A percentile compares a stretch with the other conserved stretches of the same genome.
Evolutionary conservation across 2,329 filamentous ascomycete species (phyloP).

Genomic region (Ceratocystis harringtonii): DNA sequence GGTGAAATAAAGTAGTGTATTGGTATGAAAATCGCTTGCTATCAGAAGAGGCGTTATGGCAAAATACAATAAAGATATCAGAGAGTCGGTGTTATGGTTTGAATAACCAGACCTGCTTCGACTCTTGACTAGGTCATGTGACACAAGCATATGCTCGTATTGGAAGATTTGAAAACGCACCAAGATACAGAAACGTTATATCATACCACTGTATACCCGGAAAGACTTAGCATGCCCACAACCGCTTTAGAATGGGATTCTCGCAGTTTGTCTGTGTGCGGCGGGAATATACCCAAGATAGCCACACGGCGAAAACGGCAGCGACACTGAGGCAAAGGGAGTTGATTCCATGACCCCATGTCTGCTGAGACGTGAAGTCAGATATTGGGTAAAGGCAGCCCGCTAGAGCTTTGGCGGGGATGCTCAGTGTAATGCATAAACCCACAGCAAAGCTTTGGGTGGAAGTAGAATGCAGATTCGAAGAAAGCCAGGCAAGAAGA

Average conservation of each 20-base stretch:
- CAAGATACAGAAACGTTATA: not conserved
- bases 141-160: no score
- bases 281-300: not conserved
- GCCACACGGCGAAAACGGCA: conserved; percentile 25
- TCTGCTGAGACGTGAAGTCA: conserved; percentile 2
- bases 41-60: not conserved
- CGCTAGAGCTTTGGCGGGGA: conserved; percentile 55
- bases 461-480: conserved; percentile 50
- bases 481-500: conserved; percentile 54
- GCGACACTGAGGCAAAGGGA: conserved; percentile 40
- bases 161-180: not conserved
- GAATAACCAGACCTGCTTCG: not conserved
- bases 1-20: not conserved
- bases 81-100: not conserved
- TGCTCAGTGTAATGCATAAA: conserved; percentile 50
- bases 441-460: conserved; percentile 55
- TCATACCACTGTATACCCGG: no score
- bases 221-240: not conserved
- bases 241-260: not conserved
- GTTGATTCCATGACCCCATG: conserved; percentile 41
- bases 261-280: not conserved
- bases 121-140: not conserved
- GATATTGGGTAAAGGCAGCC: conserved; percentile 41
- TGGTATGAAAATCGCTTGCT: not conserved
- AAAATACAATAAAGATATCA: not conserved